These are phyloP conservation scores for Scheffersomyces spartinae DNA, from an alignment of 805 yeast species.

Conservation along the genomic window DNA sequence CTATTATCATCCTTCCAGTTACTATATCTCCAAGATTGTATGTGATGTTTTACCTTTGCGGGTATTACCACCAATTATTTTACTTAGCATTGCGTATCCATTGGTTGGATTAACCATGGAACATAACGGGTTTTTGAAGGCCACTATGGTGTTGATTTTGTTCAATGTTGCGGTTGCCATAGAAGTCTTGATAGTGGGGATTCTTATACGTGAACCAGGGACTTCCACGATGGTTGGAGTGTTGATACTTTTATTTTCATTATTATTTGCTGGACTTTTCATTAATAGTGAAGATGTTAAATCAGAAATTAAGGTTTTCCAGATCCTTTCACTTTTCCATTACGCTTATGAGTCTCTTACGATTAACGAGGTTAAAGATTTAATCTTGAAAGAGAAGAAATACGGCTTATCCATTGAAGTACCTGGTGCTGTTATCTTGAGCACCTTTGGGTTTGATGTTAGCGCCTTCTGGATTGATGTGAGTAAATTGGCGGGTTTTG, in stretches of 20 bases:
- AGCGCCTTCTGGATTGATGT: conserved; percentile 64
- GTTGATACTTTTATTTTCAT: conserved; percentile 67
- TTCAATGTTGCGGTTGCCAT: conserved; percentile 83
- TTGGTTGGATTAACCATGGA: conserved; percentile 78
- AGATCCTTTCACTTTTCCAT: conserved; percentile 83
- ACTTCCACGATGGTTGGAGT: conserved; percentile 88
- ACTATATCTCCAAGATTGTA: conserved; percentile 71
- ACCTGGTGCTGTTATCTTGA: conserved; percentile 94
- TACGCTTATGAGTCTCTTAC: conserved; percentile 90
- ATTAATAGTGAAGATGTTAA: conserved; percentile 60
- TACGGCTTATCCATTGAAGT: conserved; percentile 91
- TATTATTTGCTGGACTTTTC: conserved; percentile 88
- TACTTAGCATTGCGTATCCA: conserved; percentile 78
- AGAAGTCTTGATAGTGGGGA: conserved; percentile 80
- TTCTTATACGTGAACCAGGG: conserved; percentile 77
- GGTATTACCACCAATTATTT: conserved; percentile 80
- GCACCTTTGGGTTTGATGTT: conserved; percentile 90
- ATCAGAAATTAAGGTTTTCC: conserved; percentile 55
- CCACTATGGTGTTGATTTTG: conserved; percentile 57
- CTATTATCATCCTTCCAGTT: conserved; percentile 80
- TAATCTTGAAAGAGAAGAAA: conserved; percentile 76
- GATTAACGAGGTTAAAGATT: conserved; percentile 84
- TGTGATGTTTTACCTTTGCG: conserved; percentile 92
- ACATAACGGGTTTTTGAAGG: conserved; percentile 59
- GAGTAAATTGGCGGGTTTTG: conserved; percentile 44